Percentiles rank a stretch among this genome's conserved stretches.
These are phyloP conservation scores for Aristolochia contorta DNA, from an alignment of 164 flowering plant genomes.

Conservation along the genomic window DNA sequence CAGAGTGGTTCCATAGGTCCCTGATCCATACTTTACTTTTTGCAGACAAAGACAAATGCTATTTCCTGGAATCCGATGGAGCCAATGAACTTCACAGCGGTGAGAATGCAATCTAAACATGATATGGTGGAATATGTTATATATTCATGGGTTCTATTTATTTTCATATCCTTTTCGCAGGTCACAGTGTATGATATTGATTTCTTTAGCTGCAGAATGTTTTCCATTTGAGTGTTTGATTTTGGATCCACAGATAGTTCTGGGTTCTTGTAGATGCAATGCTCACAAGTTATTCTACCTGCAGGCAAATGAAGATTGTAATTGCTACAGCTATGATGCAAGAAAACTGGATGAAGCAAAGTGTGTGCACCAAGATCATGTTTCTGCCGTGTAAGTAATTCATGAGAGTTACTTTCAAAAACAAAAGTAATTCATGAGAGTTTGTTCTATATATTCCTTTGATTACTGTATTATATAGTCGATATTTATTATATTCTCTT, in stretches of 20 bases:
- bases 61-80: conserved; percentile 97
- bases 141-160: too few relatives aligned
- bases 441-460: background rate
- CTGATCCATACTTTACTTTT: conserved; percentile 10
- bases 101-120: conserved; percentile 25
- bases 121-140: too few relatives aligned
- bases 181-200: too few relatives aligned
- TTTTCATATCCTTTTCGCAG: too few relatives aligned
- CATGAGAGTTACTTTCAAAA: too few relatives aligned
- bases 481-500: background rate
- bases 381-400: conserved; percentile 85
- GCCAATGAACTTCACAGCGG: conserved; percentile 96
- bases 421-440: too few relatives aligned
- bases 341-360: conserved; percentile 81
- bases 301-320: conserved; percentile 94
- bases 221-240: background rate
- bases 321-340: conserved; percentile 82
- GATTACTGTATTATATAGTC: background rate
- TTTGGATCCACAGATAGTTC: background rate
- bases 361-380: conserved; percentile 89
- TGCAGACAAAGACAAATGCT: conserved; percentile 86
- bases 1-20: background rate
- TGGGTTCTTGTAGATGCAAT: background rate
- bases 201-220: background rate
- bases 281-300: background rate